Evolutionary conservation across 495 filamentous ascomycete species (phyloP).

Genomic region (Amorphotheca resinae): DNA sequence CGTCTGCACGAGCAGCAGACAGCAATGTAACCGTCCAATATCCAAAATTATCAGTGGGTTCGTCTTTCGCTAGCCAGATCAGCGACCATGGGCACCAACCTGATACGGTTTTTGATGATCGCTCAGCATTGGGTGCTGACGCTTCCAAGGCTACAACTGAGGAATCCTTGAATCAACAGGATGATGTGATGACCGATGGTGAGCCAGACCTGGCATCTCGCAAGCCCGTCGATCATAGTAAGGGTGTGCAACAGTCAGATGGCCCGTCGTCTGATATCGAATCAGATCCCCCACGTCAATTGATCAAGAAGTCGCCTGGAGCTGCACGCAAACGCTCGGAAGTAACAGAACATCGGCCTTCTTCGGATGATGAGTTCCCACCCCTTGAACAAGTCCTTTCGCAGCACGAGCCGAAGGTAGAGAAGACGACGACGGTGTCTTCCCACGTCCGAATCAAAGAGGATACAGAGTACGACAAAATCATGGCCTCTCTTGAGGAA

Average conservation of each 20-base stretch:
- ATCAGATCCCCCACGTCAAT: background rate
- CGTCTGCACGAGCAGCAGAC: too few species aligned
- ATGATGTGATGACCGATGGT: background rate
- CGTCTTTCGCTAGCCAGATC: constrained; percentile 16
- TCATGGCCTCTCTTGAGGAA: background rate
- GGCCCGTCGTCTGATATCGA: background rate
- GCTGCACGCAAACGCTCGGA: too few species aligned
- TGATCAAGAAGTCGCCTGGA: background rate
- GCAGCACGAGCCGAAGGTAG: constrained; percentile 4
- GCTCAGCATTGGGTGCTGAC: background rate
- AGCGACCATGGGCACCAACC: constrained; percentile 17
- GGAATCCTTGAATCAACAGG: background rate
- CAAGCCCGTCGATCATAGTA: background rate
- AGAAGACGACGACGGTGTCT: constrained; percentile 4
- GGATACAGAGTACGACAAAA: background rate
- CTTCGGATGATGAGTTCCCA: constrained; percentile 15
- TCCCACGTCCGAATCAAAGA: background rate
- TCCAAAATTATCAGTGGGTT: constrained; percentile 13
- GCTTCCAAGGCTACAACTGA: background rate
- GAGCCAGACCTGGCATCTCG: constrained; percentile 6
- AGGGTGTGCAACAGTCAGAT: background rate
- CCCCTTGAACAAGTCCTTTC: constrained; percentile 6
- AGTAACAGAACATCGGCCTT: constrained; percentile 3
- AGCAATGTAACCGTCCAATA: constrained; percentile 8
- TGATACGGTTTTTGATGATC: constrained; percentile 17